These are phyloP conservation scores for Talaromyces sp. DNA, from an alignment of 2,329 filamentous ascomycete species.

Conservation along the genomic window DNA sequence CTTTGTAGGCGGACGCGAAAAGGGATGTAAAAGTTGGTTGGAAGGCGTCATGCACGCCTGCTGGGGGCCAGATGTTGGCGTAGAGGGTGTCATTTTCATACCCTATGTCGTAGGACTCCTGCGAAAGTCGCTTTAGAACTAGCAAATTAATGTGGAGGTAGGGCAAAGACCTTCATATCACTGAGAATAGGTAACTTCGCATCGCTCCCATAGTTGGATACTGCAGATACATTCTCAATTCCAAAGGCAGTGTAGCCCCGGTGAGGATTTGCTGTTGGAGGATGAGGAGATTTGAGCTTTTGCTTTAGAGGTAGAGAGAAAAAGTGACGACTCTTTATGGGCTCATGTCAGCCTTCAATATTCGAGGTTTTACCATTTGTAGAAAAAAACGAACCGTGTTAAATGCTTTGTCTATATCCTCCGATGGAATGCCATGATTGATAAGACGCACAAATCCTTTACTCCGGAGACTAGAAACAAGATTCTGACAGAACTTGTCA, in stretches of 20 bases:
- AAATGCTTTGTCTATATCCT: constrained; percentile 13
- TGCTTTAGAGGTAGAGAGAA: constrained; percentile 26
- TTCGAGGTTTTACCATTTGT: neutral
- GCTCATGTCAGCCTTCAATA: neutral
- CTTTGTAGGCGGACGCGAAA: neutral
- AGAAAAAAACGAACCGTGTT: neutral
- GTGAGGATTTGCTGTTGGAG: constrained; percentile 28
- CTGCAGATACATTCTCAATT: constrained; percentile 31
- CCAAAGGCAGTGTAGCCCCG: constrained; percentile 32
- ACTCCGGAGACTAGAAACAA: constrained; percentile 3
- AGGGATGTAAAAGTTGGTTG: constrained; percentile 3
- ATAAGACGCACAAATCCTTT: constrained; percentile 16
- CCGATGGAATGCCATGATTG: constrained; percentile 14
- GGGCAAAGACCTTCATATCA: constrained; percentile 7
- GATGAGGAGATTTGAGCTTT: constrained; percentile 31
- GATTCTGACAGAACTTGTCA: neutral
- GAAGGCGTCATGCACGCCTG: neutral
- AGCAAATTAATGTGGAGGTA: neutral
- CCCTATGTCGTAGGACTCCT: constrained; percentile 16
- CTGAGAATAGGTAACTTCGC: neutral
- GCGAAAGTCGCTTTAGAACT: neutral
- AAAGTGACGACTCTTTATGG: constrained; percentile 21
- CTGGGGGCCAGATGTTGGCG: constrained; percentile 10
- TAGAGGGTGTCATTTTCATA: constrained; percentile 1
- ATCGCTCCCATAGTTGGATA: constrained; percentile 20